Percentiles rank a stretch among this genome's conserved stretches.
These are phyloP conservation scores for Claviceps quebecensis DNA, from an alignment of 2,329 filamentous ascomycete species.

Conservation along the genomic window DNA sequence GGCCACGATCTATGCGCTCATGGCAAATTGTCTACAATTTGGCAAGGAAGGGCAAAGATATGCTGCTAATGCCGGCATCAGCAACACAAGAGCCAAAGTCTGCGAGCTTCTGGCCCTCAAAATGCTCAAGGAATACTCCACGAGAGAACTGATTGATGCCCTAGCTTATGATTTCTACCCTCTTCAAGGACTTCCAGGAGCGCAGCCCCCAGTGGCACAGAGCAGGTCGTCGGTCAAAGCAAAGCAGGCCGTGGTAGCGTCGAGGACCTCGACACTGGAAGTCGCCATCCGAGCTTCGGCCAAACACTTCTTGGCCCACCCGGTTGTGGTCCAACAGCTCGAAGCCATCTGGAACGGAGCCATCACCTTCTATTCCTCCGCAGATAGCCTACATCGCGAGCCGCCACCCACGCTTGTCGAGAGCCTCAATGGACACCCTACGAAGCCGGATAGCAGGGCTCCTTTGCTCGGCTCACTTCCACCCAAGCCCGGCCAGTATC, in stretches of 20 bases:
- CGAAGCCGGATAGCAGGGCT: constrained; percentile 31
- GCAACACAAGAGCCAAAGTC: constrained; percentile 70
- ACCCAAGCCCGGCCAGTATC: constrained; percentile 17
- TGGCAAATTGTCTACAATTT: constrained; percentile 91
- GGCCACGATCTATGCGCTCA: constrained; percentile 75
- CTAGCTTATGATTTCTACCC: constrained; percentile 93
- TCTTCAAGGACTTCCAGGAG: constrained; percentile 58
- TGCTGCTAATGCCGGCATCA: constrained; percentile 72
- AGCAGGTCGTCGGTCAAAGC: constrained; percentile 22
- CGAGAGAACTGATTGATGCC: constrained; percentile 81
- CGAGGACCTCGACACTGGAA: constrained; percentile 79
- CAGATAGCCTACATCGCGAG: constrained; percentile 66
- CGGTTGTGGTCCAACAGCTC: constrained; percentile 84
- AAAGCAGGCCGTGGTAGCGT: constrained; percentile 41
- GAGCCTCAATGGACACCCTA: constrained; percentile 13
- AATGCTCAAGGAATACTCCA: constrained; percentile 76
- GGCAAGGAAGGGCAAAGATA: constrained; percentile 71
- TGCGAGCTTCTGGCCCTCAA: constrained; percentile 87
- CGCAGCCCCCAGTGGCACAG: constrained; percentile 21
- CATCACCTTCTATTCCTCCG: constrained; percentile 83
- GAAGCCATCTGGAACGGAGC: constrained; percentile 95
- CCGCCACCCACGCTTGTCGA: constrained; percentile 12
- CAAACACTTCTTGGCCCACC: constrained; percentile 84
- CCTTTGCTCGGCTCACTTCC: constrained; percentile 31
- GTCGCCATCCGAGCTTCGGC: constrained; percentile 86